Conservation (phyloP, 2,329 filamentous ascomycete species). For the Aspergillus novofumigatus region DNA sequence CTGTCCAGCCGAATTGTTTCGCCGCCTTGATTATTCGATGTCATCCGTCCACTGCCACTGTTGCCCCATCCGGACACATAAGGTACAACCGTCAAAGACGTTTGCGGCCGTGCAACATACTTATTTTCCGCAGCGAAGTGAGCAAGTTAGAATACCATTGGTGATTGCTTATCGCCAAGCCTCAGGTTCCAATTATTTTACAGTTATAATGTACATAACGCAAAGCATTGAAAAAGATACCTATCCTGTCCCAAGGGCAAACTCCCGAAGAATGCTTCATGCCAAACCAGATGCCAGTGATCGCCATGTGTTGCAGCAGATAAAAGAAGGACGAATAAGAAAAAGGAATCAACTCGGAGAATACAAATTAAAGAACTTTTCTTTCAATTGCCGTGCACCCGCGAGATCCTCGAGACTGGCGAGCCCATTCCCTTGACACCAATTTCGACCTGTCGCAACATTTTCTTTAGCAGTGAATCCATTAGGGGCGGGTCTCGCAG, state of each 20-base stretch:
- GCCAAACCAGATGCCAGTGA: background rate
- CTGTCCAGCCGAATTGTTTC: background rate
- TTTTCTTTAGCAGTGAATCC: slow-evolving; percentile 25
- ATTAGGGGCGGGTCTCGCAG: slow-evolving; percentile 26
- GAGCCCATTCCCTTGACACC: slow-evolving; percentile 26
- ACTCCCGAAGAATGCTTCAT: background rate
- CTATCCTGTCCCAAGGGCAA: background rate
- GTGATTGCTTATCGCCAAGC: background rate
- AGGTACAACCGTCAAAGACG: slow-evolving; percentile 2
- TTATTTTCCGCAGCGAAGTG: background rate
- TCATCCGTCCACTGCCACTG: background rate
- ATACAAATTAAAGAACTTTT: background rate
- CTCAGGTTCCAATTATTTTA: slow-evolving; percentile 6
- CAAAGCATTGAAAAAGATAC: background rate
- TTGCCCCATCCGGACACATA: background rate
- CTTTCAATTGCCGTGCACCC: slow-evolving; percentile 9
- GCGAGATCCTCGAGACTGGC: slow-evolving; percentile 23
- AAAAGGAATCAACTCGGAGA: background rate
- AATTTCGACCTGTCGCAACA: slow-evolving; percentile 28
- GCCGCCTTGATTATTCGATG: background rate
- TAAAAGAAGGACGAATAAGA: slow-evolving; percentile 2
- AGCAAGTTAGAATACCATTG: background rate
- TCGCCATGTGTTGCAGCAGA: background rate
- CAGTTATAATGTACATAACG: slow-evolving; percentile 2
- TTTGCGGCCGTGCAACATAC: slow-evolving; percentile 16